A percentile compares a stretch with the other conserved stretches of the same genome.
Conservation (phyloP, 805 yeast genomes). For the Hanseniaspora vineae region DNA sequence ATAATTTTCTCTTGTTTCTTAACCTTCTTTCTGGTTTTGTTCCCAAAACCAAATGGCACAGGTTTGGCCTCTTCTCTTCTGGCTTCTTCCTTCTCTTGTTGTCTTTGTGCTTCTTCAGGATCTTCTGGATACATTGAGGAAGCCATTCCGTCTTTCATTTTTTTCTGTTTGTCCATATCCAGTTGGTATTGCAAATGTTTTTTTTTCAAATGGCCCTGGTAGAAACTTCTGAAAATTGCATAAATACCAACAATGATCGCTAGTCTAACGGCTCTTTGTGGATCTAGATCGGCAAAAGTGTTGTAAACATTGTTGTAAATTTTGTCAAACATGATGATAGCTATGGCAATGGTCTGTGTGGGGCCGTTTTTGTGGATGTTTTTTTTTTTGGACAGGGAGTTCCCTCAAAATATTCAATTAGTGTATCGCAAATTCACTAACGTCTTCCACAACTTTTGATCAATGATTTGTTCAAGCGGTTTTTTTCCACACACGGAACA, state of each 20-base stretch:
- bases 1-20: conserved; percentile 42
- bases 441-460: too few species aligned
- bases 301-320: conserved; percentile 10
- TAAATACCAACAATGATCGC: conserved; percentile 45
- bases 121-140: conserved; percentile 8
- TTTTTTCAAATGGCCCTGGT: conserved; percentile 41
- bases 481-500: too few species aligned
- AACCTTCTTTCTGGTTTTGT: conserved; percentile 49
- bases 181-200: conserved; percentile 35
- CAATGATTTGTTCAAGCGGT: too few species aligned
- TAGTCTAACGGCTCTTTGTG: conserved; percentile 14
- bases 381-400: too few species aligned
- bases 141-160: conserved; percentile 4
- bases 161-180: conserved; percentile 10
- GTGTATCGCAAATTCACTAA: too few species aligned
- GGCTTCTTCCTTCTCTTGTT: conserved; percentile 25
- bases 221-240: conserved; percentile 42
- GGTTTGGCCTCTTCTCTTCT: conserved; percentile 24
- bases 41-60: conserved; percentile 66
- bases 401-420: too few species aligned
- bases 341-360: too few species aligned
- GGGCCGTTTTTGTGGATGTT: too few species aligned
- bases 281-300: conserved; percentile 11
- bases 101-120: conserved; percentile 23
- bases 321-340: conserved; percentile 7